phyloP scores from a whole-genome alignment of 306 rosid genomes.

The Hippophae gyantsensis region DNA sequence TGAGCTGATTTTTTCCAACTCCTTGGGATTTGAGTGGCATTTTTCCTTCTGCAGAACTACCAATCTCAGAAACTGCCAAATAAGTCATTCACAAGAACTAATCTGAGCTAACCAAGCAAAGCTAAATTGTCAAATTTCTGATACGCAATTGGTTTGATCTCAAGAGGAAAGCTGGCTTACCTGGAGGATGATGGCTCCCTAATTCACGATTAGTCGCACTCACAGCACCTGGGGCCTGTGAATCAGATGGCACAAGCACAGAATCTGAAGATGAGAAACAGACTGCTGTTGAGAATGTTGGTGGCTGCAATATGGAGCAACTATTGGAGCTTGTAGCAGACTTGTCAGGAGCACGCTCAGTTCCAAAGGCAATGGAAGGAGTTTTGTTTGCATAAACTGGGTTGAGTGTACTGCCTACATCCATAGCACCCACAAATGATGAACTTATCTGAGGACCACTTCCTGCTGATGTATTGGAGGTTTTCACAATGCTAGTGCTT shows the following conservation, averaged over 20 bases:
- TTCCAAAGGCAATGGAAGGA: constrained; percentile 24
- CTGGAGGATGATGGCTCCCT: constrained; percentile 38
- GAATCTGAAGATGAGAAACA: constrained; percentile 53
- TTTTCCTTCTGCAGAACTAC: constrained; percentile 45
- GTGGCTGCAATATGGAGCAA: constrained; percentile 22
- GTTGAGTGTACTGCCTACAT: constrained; percentile 30
- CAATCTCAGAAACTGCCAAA: constrained; percentile 48
- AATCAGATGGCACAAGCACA: constrained; percentile 54
- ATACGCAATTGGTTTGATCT: constrained; percentile 43
- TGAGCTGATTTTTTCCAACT: constrained; percentile 38
- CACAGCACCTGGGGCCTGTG: constrained; percentile 44
- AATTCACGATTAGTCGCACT: constrained; percentile 54
- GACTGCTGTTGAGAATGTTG: constrained; percentile 35
- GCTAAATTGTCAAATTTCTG: constrained; percentile 19
- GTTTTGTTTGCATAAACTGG: constrained; percentile 35
- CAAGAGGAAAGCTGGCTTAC: constrained; percentile 36
- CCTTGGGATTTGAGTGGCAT: constrained; percentile 47
- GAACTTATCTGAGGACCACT: constrained; percentile 34
- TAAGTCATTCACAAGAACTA: constrained; percentile 9
- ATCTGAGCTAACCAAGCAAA: constrained; percentile 3
- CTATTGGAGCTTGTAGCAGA: constrained; percentile 29
- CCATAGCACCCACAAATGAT: constrained; percentile 32
- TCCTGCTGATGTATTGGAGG: constrained; percentile 28
- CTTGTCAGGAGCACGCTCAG: constrained; percentile 26
- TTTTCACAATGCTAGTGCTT: constrained; percentile 27